Evolutionary conservation across 345 rosid genomes (phyloP).

Genomic region (Clausena lansium): DNA sequence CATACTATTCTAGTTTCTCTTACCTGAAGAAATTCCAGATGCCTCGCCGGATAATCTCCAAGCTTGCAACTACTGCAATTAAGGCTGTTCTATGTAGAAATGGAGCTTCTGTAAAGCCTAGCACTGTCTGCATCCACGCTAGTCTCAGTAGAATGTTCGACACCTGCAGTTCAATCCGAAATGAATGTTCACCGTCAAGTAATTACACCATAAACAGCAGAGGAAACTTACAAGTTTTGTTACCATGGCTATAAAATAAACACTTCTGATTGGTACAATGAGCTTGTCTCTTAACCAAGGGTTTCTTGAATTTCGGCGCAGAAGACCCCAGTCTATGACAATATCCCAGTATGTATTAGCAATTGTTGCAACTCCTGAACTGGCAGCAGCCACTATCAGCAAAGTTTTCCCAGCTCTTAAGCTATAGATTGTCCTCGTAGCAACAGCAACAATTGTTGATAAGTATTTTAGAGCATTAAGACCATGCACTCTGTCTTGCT

Average conservation of each 20-base stretch:
- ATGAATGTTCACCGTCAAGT: not conserved
- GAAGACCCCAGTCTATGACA: constrained; percentile 77
- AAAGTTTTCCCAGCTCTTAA: constrained; percentile 23
- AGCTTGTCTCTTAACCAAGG: constrained; percentile 88
- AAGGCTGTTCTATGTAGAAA: constrained; percentile 56
- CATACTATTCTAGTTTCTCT: not conserved
- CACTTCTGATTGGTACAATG: constrained; percentile 41
- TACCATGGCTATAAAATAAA: constrained; percentile 78
- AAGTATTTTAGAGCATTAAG: constrained; percentile 56
- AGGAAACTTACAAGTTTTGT: constrained; percentile 5
- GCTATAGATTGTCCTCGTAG: constrained; percentile 40
- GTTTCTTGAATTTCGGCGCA: constrained; percentile 52
- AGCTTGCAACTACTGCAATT: constrained; percentile 47
- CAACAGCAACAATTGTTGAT: constrained; percentile 58
- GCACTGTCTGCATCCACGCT: constrained; percentile 75
- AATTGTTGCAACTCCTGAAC: constrained; percentile 53
- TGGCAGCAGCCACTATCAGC: constrained; percentile 50
- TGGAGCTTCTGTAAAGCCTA: constrained; percentile 54
- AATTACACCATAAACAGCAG: no score
- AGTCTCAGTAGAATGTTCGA: constrained; percentile 64
- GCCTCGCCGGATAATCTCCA: constrained; percentile 83
- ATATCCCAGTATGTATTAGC: constrained; percentile 67
- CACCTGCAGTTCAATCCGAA: constrained; percentile 39
- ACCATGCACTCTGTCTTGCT: constrained; percentile 42
- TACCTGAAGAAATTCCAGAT: constrained; percentile 94